Conservation (phyloP, 2,329 filamentous ascomycete species). For the Cordyceps javanica region DNA sequence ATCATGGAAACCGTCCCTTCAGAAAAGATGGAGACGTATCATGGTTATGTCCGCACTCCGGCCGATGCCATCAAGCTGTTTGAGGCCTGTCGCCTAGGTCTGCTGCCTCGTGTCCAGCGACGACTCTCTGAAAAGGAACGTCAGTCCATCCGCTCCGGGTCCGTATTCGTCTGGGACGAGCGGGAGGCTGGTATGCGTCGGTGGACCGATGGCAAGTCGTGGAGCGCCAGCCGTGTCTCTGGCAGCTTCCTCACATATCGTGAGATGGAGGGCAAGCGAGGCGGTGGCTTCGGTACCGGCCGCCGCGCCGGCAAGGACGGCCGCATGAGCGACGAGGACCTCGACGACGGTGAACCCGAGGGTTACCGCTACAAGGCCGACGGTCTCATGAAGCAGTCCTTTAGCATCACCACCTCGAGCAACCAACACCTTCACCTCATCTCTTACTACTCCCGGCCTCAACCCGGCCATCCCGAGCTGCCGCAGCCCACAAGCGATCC, state of each 20-base stretch:
- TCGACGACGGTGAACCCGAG: constrained; percentile 77
- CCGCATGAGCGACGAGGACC: constrained; percentile 77
- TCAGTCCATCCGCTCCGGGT: constrained; percentile 91
- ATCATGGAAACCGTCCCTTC: constrained; percentile 16
- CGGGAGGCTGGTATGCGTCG: constrained; percentile 94
- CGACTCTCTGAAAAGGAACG: constrained; percentile 94
- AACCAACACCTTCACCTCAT: constrained; percentile 93
- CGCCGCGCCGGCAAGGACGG: constrained; percentile 65
- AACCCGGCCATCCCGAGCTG: constrained; percentile 65
- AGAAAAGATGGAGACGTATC: constrained; percentile 84
- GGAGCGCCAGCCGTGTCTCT: constrained; percentile 95
- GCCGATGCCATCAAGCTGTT: constrained; percentile 98
- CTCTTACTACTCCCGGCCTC: constrained; percentile 86
- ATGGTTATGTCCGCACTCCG: constrained; percentile 91
- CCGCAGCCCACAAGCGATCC: constrained; percentile 79
- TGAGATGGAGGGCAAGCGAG: constrained; percentile 98
- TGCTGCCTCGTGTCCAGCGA: constrained; percentile 86
- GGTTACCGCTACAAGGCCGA: constrained; percentile 94
- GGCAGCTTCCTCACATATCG: constrained; percentile 96
- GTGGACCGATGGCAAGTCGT: constrained; percentile 98
- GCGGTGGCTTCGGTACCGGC: constrained; percentile 62
- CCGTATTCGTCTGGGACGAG: constrained; percentile 99
- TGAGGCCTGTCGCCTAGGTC: constrained; percentile 85
- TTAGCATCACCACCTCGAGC: constrained; percentile 91
- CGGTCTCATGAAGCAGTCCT: constrained; percentile 98